Base-by-base conservation (phyloP, 495 filamentous ascomycete species). In the Jackrogersella minutella region DNA sequence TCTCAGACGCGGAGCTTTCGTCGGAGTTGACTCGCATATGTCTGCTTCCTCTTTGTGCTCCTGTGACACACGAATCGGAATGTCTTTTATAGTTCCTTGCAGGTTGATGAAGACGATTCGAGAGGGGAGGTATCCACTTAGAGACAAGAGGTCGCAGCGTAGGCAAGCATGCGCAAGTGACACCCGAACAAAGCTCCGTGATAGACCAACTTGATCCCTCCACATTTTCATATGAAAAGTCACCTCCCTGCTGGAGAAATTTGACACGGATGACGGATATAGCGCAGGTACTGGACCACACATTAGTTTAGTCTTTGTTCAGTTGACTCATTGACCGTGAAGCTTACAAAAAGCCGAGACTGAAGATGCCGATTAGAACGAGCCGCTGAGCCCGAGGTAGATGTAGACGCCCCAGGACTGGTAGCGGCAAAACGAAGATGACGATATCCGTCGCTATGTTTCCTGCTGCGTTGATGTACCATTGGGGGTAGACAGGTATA, bases 151-250 rank as follows among this genome's bases (percentile, higher is more conserved):
- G 81, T 5, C 83, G 78, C 3, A 84, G 78, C 19, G 80, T 82
- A n/a, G 86, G 83, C 14, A 87, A 80, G 63, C 79, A 86, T 53
- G 81, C 80, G 67, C 84, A 87, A 55, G 82, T 83, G 34, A 87
- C 85, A 28, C 83, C 87, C 0, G 81, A 82, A 72, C 81, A 85
- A 31, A 85, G 78, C 74, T 88, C 85, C 39, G 83, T 74, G 41
- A 80, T 79, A 14, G 83, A 84, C 86, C 86, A 88, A 58, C 81
- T 82, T 0, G 85, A 86, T 0, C 82, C 80, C 44, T 81, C 80
- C 40, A 87, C 81, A 69, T 85, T 87, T 62, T 88, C 82, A 71
- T 82, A 84, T 3, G 84, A 84, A 53, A 79, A 76, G 51, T 86
- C 84, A 1, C 63, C 69, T 34, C 78, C 79, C 36, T 80, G 69